Evolutionary conservation across 2,329 filamentous ascomycete species (phyloP), one percentile per base, ranked within the genome.

Genomic region (Colletotrichum tropicale): DNA sequence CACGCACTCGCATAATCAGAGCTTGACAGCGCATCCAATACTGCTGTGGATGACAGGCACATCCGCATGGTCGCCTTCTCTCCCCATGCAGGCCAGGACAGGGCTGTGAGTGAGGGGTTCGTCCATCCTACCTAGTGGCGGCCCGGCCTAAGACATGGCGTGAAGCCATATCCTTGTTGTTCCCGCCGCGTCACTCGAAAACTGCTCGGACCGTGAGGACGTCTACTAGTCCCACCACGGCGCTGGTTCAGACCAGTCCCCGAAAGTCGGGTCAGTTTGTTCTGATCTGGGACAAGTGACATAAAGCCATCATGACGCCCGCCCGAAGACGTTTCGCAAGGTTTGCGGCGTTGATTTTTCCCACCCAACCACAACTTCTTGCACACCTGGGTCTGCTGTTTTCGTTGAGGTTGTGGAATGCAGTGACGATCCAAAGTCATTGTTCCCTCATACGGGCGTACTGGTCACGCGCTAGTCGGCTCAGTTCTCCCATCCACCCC

Each of bases 111-210:
- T 30, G 65, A 38, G 67, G 70, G 58, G 74, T 65, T 74, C 43
- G 36, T 38, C 58, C 43, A 69, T 52, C 12, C 43, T 64, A 66
- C 34, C 56, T 36, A 26, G 74, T 69, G 70, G 74, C 74, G 74
- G 64, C 55, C 74, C 43, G 74, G 70, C 52, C 73, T 65, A 76
- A 77, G 75, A 77, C 76, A 76, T 74, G 62, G 66, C 73, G 73
- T 64, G 64, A 38, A 61, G 69, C 67, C 66, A 69, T 61, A 68
- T 69, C 70, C 66, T 71, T 69, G 26, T 60, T 30, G 62, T 48
- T 73, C 24, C 65, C 64, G 26, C 56, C 26, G 55, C 69, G 62
- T 72, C 69, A 62, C 62, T 72, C 64, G 18, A 68, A 43, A n/a
- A 30, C 34, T 64, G 73, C 70, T 73, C 70, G 58, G 70, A 52